Evolutionary conservation across 2,329 filamentous ascomycete genomes (phyloP), one percentile per base, ranked within the genome.

Genomic region (Fusarium sp.): DNA sequence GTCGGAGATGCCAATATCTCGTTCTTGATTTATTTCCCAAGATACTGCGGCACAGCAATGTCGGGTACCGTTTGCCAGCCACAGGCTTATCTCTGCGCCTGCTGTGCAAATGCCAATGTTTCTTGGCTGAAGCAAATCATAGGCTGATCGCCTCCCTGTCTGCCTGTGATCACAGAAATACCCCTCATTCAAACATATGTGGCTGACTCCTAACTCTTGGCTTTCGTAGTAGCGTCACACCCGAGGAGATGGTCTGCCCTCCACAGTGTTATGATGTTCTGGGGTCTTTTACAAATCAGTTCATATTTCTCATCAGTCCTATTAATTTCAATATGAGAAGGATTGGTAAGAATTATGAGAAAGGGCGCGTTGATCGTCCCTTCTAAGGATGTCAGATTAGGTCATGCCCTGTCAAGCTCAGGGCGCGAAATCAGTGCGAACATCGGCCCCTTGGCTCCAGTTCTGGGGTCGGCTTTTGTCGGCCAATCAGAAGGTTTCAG

Each of bases 141-240:
- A 45, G 33, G 59, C 26, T 58, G 39, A 15, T 14, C 15, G 28
- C n/a, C 39, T 50, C 34, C 53, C 45, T 65, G 40, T 60, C 34
- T 50, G 28, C 53, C 45, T 65, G 40, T 65, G 60, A 65, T 65
- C 44, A 57, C 11, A 22, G 57, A 19, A 7, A 55, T 64, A 65
- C 62, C 62, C 62, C 62, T 65, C 62, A 65, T 22, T 54, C 40
- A 24, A 24, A 21, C 11, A 15, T 21, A 34, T 44, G 62, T 65
- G 62, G 62, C 61, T 65, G 45, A 21, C 31, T 65, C 36, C 62
- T 65, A 65, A 57, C 14, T 52, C 62, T 65, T 65, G 61, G 62
- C 62, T 60, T 31, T 53, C 26, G 26, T 49, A 15, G 15, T 38
- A 43, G 61, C 34, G 62, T 49, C 46, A 42, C 61, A 65, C 46